Evolutionary conservation across 352 stramenopile genomes (phyloP).

Genomic region (Pythium dissotocum): DNA sequence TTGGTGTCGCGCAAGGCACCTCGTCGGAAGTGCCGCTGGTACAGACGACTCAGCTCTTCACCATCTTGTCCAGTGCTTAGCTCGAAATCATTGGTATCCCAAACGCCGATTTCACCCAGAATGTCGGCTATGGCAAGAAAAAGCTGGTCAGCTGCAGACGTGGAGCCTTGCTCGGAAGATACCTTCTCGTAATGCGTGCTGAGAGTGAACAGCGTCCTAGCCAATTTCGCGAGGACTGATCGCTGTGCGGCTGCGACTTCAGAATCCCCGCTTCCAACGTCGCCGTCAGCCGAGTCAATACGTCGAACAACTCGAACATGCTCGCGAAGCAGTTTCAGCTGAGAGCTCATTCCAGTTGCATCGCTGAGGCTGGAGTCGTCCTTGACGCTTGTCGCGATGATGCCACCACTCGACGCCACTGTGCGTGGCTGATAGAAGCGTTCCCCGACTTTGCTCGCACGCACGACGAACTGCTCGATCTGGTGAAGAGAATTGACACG

Average conservation of each 20-base stretch:
- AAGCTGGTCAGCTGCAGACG: neutral
- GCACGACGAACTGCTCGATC: conserved; percentile 64
- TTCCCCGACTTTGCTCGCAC: conserved; percentile 39
- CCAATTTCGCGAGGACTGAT: conserved; percentile 38
- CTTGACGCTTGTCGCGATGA: neutral
- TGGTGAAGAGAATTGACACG: conserved; percentile 35
- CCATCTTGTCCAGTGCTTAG: conserved; percentile 52
- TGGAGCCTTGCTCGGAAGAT: neutral
- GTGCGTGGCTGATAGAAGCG: conserved; percentile 54
- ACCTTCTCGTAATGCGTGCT: conserved; percentile 31
- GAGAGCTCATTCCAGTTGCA: conserved; percentile 13
- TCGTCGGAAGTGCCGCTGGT: conserved; percentile 57
- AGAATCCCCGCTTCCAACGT: conserved; percentile 1
- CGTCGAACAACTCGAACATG: conserved; percentile 20
- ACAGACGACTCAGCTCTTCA: conserved; percentile 52
- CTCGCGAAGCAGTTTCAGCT: conserved; percentile 12
- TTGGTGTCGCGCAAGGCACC: conserved; percentile 54
- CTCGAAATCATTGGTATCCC: conserved; percentile 62
- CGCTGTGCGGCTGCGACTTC: conserved; percentile 2
- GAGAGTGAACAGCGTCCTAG: conserved; percentile 55
- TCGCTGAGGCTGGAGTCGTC: neutral
- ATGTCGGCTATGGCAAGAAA: conserved; percentile 48
- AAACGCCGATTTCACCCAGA: conserved; percentile 65
- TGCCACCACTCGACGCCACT: neutral
- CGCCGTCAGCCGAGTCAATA: neutral